Evolutionary conservation across 1,284 basidiomycete species (phyloP).

Genomic region (Psilocybe mexicana): DNA sequence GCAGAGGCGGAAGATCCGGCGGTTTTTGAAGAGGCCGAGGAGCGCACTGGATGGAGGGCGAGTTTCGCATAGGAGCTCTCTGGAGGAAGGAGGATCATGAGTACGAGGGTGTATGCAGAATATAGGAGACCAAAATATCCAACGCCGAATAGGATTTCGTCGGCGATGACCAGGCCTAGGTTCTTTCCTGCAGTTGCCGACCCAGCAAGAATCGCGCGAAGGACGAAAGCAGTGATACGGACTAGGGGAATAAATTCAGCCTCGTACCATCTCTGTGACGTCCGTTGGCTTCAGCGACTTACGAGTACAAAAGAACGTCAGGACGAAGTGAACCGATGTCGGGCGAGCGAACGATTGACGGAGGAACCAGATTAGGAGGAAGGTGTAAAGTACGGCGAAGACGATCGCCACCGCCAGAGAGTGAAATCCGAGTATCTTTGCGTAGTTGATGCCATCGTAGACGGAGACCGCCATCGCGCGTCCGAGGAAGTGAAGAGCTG

Average conservation of each 20-base stretch:
- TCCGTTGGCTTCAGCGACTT: constrained; percentile 19
- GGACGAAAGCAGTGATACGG: constrained; percentile 33
- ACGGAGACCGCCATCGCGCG: neutral
- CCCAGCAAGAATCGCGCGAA: constrained; percentile 32
- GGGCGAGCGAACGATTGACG: constrained; percentile 36
- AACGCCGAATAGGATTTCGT: constrained; percentile 34
- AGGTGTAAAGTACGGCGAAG: constrained; percentile 46
- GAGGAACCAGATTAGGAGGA: constrained; percentile 38
- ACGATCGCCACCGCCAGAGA: constrained; percentile 45
- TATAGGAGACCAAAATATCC: constrained; percentile 45
- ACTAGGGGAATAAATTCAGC: constrained; percentile 24
- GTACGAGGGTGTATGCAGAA: constrained; percentile 38
- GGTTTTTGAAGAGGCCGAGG: constrained; percentile 15
- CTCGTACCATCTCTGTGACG: neutral
- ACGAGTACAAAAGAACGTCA: constrained; percentile 49
- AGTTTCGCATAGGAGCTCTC: constrained; percentile 5
- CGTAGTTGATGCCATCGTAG: constrained; percentile 32
- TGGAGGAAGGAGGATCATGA: constrained; percentile 23
- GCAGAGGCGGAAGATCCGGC: constrained; percentile 14
- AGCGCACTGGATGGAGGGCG: constrained; percentile 4
- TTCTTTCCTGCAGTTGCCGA: constrained; percentile 28
- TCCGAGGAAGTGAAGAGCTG: neutral
- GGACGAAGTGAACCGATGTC: constrained; percentile 42
- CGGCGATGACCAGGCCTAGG: constrained; percentile 30
- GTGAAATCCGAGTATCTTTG: constrained; percentile 39